Base-by-base conservation (phyloP, 208 protist genomes). In the Crithidia brevicula region DNA sequence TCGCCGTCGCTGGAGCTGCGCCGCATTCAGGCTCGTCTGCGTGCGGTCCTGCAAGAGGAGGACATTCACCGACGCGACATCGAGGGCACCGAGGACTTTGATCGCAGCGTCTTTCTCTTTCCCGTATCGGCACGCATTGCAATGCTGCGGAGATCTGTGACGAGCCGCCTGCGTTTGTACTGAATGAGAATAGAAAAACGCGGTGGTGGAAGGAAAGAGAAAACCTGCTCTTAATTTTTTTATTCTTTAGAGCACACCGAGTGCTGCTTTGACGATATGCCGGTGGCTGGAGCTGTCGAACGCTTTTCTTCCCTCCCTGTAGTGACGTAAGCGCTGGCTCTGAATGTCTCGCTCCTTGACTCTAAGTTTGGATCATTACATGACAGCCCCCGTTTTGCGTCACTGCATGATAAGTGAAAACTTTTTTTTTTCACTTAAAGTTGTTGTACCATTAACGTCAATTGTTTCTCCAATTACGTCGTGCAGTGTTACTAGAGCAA, bases 71-170 rank as follows among this genome's bases (percentile, higher is more conserved):
- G 89, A 1, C 74, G 66, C 23, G 82, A 94, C 53, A 76, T 90
- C 51, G 89, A 91, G 49, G 78, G 78, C 36, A 81, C 72, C 2
- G 89, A 94, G 49, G 76, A 89, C 43, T 89, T 85, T 62, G 75
- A 85, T 52, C 74, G 83, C 10, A 81, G 72, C 61, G 69, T 89
- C 8, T 83, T 85, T 70, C 56, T 86, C 8, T 79, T 85, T 30
- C 77, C 87, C 33, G 80, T 86, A 36, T 68, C 77, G 31, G 80
- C 81, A 8, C 81, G 83, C 13, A 86, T 82, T 54, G 67, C 65
- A 20, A 60, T 92, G 38, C 52, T 88, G 60, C 50, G 54, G 1
- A 45, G 67, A 28, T 64, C 58, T 2, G 51, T 58, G 18, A 20
- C 50, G 20, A 56, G 68, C 10, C 65, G 60, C 16, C 11, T 38